Evolutionary conservation across 2,329 filamentous ascomycete species (phyloP), one percentile per base, ranked within the genome.

Genomic region (Trichoderma cornu-damae): DNA sequence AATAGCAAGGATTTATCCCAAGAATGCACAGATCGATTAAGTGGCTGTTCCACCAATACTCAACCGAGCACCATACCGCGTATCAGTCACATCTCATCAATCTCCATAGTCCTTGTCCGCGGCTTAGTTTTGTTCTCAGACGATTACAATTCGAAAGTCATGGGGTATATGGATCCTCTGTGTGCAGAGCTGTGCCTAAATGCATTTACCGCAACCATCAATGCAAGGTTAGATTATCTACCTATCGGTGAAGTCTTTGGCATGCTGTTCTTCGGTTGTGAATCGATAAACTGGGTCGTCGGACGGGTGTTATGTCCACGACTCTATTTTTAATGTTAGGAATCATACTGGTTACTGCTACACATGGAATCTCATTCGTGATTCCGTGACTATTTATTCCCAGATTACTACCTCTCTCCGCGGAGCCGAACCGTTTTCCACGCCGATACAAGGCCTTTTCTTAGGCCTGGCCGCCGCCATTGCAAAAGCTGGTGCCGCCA

Each of bases 401-500:
- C 32, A 64, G 63, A 62, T 64, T 12, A 62, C 59, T 62, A 74
- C 79, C 3, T 78, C 77, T 1, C 67, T 52, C 28, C 43, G 49
- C 8, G 49, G 49, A 18, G 49, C 49, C 4, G 79, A 81, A 62
- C 72, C 74, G 1, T 81, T 78, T 59, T 73, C 78, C 0, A 80
- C 78, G 0, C 75, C 76, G 0, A 73, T 80, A 0, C 69, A 78
- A 8, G 79, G 79, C 0, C 77, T 75, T 11, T 78, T 77, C 54
- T 78, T 79, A 32, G 77, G 78, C 0, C 65, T 80, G 7, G 76
- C 76, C 1, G 77, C 78, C 0, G 79, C 77, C 0, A 64, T 80
- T 9, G 78, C 78, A 0, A 80, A 81, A 62, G 73, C 76, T 0
- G 78, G 78, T 0, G 79, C 77, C 0, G 79, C 78, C 0, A 66